Percentiles rank a stretch among this genome's conserved stretches.
These are phyloP conservation scores for Penicillium sp. DNA, from an alignment of 2,329 filamentous ascomycete genomes.

Conservation along the genomic window DNA sequence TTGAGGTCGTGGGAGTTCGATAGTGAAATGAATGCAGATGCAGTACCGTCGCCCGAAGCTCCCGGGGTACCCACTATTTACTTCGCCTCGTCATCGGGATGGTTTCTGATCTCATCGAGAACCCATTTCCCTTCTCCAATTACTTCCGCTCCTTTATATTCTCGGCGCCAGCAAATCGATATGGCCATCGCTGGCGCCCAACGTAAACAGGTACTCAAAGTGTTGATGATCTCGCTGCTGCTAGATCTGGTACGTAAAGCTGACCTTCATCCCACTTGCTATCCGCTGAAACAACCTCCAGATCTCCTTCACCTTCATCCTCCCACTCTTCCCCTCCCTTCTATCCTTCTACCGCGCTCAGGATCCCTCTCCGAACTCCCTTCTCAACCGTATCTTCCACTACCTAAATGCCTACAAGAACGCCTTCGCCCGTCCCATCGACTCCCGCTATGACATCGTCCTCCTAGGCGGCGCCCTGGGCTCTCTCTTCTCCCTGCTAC, in stretches of 20 bases:
- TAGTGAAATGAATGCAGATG: slow-evolving; percentile 4
- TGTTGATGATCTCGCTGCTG: slow-evolving; percentile 85
- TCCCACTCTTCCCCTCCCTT: slow-evolving; percentile 91
- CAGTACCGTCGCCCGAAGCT: background rate
- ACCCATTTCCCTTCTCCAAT: background rate
- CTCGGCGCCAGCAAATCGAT: slow-evolving; percentile 9
- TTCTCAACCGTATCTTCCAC: slow-evolving; percentile 74
- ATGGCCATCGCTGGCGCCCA: slow-evolving; percentile 44
- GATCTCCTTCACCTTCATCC: slow-evolving; percentile 98
- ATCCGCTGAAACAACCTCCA: slow-evolving; percentile 38
- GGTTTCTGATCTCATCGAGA: background rate
- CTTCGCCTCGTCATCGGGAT: too few relatives aligned
- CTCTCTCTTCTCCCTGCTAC: slow-evolving; percentile 88
- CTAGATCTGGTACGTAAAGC: slow-evolving; percentile 72
- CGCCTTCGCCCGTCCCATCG: slow-evolving; percentile 85
- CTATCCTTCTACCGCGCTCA: slow-evolving; percentile 92
- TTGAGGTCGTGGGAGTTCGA: slow-evolving; percentile 7
- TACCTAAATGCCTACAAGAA: slow-evolving; percentile 95
- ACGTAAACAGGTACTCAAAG: slow-evolving; percentile 78
- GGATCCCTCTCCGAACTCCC: slow-evolving; percentile 62
- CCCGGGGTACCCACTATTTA: background rate
- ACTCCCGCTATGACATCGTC: slow-evolving; percentile 95
- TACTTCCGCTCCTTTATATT: background rate
- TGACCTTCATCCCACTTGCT: background rate
- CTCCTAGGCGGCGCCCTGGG: slow-evolving; percentile 89